Base-by-base conservation (phyloP, 108 stramenopile genomes). In the Fragilaria crotonensis region DNA sequence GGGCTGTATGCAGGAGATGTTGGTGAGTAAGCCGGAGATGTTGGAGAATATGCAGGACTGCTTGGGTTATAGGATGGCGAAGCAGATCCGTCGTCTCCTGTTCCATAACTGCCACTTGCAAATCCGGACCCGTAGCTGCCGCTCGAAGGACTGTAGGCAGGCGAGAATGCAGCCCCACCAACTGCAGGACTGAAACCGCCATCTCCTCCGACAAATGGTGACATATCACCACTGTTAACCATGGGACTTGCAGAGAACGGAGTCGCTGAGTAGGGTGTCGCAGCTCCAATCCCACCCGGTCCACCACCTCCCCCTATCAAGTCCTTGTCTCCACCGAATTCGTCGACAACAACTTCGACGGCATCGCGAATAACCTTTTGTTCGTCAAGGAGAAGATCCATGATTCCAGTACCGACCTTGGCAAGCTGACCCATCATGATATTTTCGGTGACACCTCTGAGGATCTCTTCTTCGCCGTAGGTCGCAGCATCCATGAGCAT, bases 341-440 rank as follows among this genome's bases (percentile, higher is more conserved):
- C 88, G 62, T 92, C 90, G 14, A 76, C 87, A 22, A 89, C 92
- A 25, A 94, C 76, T 62, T 94, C 93, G 30, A 95, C 85, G 33
- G 92, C 94, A 57, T 93, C 84, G 22, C 81, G 82, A 25, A 89
- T 74, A 51, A 98, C 87, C 73, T 96, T 96, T 44, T 91, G 76
- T 59, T 95, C 92, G 56, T 99, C 96, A 50, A 99, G 79, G 45
- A 96, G 71, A 21, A 98, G 74, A 48, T 98, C 96, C 78, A 97
- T 91, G 54, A 83, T 78, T 27, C 97, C 97, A 0, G 97, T 96
- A 36, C 97, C 97, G 28, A 96, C 88, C 33, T 85, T 68, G 25
- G 92, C 95, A 56, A 96, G 79, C 67, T 96, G 95, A 0, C 96
- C 98, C 79, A 97, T 84, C 95, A 99, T 94, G 53, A 99, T 96